Percentiles rank a stretch among this genome's conserved stretches.
phyloP scores from a whole-genome alignment of 306 rosid genomes.

The Acacia crassicarpa region DNA sequence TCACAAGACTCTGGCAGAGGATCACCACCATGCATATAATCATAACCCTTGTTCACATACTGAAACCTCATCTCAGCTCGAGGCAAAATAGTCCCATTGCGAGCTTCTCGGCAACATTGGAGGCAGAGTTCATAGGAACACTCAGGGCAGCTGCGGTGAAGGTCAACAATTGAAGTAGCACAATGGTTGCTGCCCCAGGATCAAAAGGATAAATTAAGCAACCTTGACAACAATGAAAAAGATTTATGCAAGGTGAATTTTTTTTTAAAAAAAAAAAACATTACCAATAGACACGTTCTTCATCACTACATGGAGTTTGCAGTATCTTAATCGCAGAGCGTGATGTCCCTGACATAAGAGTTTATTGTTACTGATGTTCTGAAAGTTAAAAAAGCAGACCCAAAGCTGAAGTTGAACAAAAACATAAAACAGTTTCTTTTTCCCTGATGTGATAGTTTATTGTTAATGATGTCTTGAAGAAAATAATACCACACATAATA shows the following conservation, averaged over 20 bases:
- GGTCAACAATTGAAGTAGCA: conserved; percentile 82
- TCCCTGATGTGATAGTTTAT: conserved; percentile 10
- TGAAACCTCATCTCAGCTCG: conserved; percentile 57
- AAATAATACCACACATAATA: conserved; percentile 34
- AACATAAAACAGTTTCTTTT: conserved; percentile 11
- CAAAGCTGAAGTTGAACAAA: conserved; percentile 42
- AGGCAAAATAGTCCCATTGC: conserved; percentile 50
- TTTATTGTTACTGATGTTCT: conserved; percentile 23
- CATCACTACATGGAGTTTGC: conserved; percentile 52
- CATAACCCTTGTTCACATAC: conserved; percentile 60
- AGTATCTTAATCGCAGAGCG: conserved; percentile 46
- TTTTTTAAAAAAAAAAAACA: conserved; percentile 31
- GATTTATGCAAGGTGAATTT: conserved; percentile 6
- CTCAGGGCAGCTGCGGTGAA: conserved; percentile 73
- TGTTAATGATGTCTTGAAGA: conserved; percentile 24
- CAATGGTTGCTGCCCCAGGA: conserved; percentile 67
- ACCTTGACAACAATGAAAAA: conserved; percentile 21
- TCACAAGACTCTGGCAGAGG: conserved; percentile 41
- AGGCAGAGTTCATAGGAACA: conserved; percentile 79
- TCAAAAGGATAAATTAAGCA: conserved; percentile 10
- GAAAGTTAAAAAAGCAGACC: conserved; percentile 27
- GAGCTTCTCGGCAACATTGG: conserved; percentile 69
- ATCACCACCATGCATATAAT: conserved; percentile 82
- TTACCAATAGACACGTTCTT: conserved; percentile 83
- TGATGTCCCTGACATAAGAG: conserved; percentile 46